Percentiles rank a stretch among this genome's conserved stretches.
Evolutionary conservation across 2,329 filamentous ascomycete species (phyloP).

Genomic region (Penicillium sp.): DNA sequence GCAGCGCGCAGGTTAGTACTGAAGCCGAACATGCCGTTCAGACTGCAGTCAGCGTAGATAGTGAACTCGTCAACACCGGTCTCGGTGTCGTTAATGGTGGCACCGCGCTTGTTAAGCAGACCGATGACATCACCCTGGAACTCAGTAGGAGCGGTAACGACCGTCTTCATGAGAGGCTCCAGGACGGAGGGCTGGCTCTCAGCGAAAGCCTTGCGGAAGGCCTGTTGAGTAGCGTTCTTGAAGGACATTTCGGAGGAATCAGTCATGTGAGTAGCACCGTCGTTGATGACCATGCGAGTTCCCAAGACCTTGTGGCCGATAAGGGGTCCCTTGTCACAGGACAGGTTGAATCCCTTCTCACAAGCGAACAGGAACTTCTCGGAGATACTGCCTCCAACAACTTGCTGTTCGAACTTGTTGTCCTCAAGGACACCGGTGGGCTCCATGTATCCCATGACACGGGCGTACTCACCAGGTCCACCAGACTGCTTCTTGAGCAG

Average conservation of each 20-base stretch:
- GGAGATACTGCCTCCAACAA: conserved; percentile 85
- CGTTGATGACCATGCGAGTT: conserved; percentile 86
- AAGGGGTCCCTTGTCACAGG: conserved; percentile 83
- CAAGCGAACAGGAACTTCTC: conserved; percentile 96
- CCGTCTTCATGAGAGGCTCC: conserved; percentile 97
- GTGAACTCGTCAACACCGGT: conserved; percentile 93
- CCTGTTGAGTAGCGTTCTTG: conserved; percentile 90
- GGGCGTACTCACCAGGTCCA: conserved; percentile 92
- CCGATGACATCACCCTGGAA: conserved; percentile 97
- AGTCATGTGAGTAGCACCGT: conserved; percentile 95
- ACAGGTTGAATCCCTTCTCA: conserved; percentile 86
- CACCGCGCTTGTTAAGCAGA: conserved; percentile 93
- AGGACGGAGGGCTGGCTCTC: conserved; percentile 80
- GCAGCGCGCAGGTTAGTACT: conserved; percentile 86
- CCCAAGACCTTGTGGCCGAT: conserved; percentile 93
- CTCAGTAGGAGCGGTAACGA: conserved; percentile 91
- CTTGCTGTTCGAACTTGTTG: conserved; percentile 84
- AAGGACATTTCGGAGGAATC: conserved; percentile 98
- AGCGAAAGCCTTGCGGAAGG: conserved; percentile 90
- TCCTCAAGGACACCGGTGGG: conserved; percentile 71
- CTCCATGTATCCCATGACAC: conserved; percentile 89
- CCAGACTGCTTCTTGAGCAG: conserved; percentile 93
- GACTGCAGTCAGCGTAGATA: conserved; percentile 83
- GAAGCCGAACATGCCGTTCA: conserved; percentile 99
- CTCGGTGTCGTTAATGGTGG: conserved; percentile 93